Evolutionary conservation across 306 rosid genomes (phyloP).

Genomic region (Carpinus fangiana): DNA sequence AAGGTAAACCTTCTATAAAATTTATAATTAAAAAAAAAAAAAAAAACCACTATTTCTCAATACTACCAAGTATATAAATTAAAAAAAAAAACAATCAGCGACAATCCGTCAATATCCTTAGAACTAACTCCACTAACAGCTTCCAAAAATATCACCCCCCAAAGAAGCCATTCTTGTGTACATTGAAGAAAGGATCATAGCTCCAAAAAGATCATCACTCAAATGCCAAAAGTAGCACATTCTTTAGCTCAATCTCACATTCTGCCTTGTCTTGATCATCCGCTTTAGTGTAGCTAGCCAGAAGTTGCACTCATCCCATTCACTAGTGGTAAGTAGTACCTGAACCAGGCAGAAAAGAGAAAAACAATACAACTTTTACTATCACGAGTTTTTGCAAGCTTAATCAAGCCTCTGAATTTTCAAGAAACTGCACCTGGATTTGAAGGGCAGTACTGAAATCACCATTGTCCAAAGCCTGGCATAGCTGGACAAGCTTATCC

Average conservation of each 20-base stretch:
- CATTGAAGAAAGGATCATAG: constrained; percentile 36
- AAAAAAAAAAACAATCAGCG: constrained; percentile 40
- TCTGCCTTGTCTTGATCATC: constrained; percentile 98
- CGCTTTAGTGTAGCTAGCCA: constrained; percentile 97
- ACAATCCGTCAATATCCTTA: constrained; percentile 40
- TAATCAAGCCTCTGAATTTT: not conserved
- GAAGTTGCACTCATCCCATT: constrained; percentile 99
- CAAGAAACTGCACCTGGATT: constrained; percentile 64
- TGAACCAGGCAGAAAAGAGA: constrained; percentile 21
- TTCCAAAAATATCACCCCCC: constrained; percentile 47
- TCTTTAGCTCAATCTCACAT: constrained; percentile 62
- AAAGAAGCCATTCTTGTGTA: constrained; percentile 52
- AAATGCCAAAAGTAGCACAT: constrained; percentile 30
- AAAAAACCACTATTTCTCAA: constrained; percentile 36
- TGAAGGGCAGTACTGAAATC: constrained; percentile 78
- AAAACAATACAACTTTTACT: constrained; percentile 12
- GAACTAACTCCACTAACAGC: constrained; percentile 60
- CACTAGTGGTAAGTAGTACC: constrained; percentile 91
- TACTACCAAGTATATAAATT: constrained; percentile 51
- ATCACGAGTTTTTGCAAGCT: not conserved
- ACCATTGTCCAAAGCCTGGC: constrained; percentile 85
- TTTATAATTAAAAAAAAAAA: constrained; percentile 17
- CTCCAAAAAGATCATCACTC: constrained; percentile 38
- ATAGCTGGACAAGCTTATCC: constrained; percentile 86
- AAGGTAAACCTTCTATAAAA: constrained; percentile 33